Base-by-base conservation (phyloP, 2,329 filamentous ascomycete genomes). In the Aquanectria penicillioides region DNA sequence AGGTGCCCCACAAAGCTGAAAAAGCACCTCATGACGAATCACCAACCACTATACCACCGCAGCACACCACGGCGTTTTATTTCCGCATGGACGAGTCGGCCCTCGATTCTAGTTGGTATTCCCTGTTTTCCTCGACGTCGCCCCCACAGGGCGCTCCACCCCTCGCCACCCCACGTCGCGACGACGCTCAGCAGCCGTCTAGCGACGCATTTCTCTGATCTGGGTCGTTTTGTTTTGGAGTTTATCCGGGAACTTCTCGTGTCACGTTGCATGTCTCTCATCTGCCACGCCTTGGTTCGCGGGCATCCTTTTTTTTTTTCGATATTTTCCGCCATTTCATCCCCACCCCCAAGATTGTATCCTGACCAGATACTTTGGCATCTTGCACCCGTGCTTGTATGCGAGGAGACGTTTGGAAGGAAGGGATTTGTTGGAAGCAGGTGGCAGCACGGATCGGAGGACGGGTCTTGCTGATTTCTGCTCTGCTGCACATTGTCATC, bases 401-500 rank as follows among this genome's bases (percentile, higher is more conserved):
- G 58, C 47, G 17, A 50, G 66, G 61, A 65, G 68, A 65, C 47
- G 56, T 44, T 43, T 53, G 56, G 53, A 57, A 59, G 59, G 64
- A 66, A 54, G 51, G 62, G 65, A 52, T 56, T 52, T 65, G 64
- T 61, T 64, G 43, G 63, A 56, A 49, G 57, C 40, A n/a, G 61
- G 63, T 47, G 62, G 66, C 68, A 70, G 66, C 64, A 59, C 61
- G 64, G 63, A 62, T 64, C 53, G 55, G 63, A 62, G 66, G 63
- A 68, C 61, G 59, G 65, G 66, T 60, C 66, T 61, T 67, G 53
- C 65, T 70, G 68, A 65, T 70, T 69, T 69, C 68, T 70, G 68
- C 64, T 68, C 61, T 70, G 68, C 66, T 70, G 63, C 68, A 66
- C 63, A 67, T 69, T 68, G 52, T 60, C 66, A 69, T 62, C 67